Evolutionary conservation across 169 alveolate species (phyloP).

Genomic region (Condylostoma magnum): DNA sequence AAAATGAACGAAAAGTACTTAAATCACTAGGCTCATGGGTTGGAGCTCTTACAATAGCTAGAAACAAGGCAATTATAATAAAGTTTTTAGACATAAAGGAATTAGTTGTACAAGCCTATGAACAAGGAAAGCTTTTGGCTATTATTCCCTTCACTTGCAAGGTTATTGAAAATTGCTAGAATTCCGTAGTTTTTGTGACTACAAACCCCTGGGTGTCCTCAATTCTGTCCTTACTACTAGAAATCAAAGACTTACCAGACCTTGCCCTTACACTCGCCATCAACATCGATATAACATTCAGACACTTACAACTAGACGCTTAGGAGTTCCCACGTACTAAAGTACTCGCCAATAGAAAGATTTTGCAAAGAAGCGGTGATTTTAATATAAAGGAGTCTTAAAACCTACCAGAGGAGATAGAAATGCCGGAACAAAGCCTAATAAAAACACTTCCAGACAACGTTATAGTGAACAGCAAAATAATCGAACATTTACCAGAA

Average conservation of each 20-base stretch:
- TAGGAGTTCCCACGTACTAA: conserved; percentile 25
- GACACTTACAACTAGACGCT: conserved; percentile 34
- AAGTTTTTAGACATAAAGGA: conserved; percentile 64
- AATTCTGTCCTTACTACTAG: conserved; percentile 55
- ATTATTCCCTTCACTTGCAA: conserved; percentile 64
- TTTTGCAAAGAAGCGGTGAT: too few relatives aligned
- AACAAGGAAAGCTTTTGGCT: conserved; percentile 37
- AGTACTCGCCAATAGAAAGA: conserved; percentile 1
- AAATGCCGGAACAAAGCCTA: not conserved
- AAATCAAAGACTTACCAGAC: conserved; percentile 36
- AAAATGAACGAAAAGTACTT: conserved; percentile 44
- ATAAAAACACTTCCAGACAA: not conserved
- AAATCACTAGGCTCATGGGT: conserved; percentile 64
- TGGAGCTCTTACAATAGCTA: conserved; percentile 57
- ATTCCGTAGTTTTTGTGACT: conserved; percentile 59
- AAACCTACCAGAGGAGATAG: not conserved
- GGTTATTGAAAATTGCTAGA: conserved; percentile 52
- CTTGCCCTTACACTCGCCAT: conserved; percentile 28
- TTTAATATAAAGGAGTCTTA: not conserved
- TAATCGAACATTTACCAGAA: conserved; percentile 14
- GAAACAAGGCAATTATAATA: conserved; percentile 65
- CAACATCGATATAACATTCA: conserved; percentile 42
- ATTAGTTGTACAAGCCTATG: conserved; percentile 45
- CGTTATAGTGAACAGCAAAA: conserved; percentile 2
- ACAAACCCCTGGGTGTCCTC: conserved; percentile 79